phyloP scores from a whole-genome alignment of 75 land plant species.

The Gnetum montanum region DNA sequence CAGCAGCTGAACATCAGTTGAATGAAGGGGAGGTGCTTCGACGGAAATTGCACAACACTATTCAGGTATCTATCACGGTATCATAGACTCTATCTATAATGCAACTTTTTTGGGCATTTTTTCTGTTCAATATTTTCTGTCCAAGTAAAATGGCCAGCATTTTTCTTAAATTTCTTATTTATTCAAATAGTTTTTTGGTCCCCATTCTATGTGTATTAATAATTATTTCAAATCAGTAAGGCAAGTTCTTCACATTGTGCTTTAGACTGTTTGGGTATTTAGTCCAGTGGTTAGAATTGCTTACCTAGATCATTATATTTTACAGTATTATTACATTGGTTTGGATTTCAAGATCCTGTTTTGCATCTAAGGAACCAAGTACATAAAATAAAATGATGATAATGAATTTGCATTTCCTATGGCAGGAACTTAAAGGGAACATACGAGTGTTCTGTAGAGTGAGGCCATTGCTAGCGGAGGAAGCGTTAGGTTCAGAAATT shows the following conservation, averaged over 20 bases:
- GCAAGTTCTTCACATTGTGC: no score
- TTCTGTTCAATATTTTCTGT: not conserved
- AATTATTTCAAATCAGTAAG: not conserved
- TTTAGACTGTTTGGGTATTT: not conserved
- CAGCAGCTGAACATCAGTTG: slow-evolving; percentile 26
- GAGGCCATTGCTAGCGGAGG: slow-evolving; percentile 15
- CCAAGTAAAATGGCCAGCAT: not conserved
- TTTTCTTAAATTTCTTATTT: not conserved
- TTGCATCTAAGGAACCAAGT: no score
- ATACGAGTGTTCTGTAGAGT: slow-evolving; percentile 31
- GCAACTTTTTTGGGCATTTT: not conserved
- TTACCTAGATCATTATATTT: not conserved
- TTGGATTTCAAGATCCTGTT: not conserved
- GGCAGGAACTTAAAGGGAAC: slow-evolving; percentile 31
- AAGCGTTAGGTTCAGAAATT: slow-evolving; percentile 9
- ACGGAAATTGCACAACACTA: slow-evolving; percentile 25
- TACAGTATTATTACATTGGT: not conserved
- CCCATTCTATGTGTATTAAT: not conserved
- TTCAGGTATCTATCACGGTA: slow-evolving; percentile 26
- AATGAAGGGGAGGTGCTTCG: slow-evolving; percentile 23
- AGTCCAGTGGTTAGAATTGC: not conserved
- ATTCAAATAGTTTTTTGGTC: not conserved
- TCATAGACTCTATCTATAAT: not conserved
- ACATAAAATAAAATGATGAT: no score
- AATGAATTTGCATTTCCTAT: not conserved